A percentile compares a stretch with the other conserved stretches of the same genome.
phyloP scores from a whole-genome alignment of 2,329 filamentous ascomycete genomes.

The Pseudogymnoascus sp. region DNA sequence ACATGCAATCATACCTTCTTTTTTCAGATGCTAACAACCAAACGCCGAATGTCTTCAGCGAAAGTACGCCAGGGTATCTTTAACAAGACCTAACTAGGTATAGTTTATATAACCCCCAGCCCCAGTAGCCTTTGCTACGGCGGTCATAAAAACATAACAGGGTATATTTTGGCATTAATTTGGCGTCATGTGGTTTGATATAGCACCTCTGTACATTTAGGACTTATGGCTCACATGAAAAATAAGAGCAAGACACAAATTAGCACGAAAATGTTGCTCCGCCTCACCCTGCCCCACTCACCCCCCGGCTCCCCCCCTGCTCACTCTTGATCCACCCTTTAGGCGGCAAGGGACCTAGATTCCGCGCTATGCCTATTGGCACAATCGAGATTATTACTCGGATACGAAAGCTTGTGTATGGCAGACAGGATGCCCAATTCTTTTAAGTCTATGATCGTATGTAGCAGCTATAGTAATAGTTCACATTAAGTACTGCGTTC shows the following conservation, averaged over 20 bases:
- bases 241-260: no score
- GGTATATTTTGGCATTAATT: no score
- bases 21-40: not conserved
- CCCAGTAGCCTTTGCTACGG: not conserved
- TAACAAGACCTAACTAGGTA: not conserved
- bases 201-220: no score
- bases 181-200: no score
- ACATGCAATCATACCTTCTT: not conserved
- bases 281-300: not conserved
- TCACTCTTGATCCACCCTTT: not conserved
- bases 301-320: not conserved
- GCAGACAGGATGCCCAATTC: not conserved
- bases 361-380: not conserved
- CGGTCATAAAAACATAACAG: no score
- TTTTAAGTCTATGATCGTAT: not conserved
- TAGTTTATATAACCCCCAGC: not conserved
- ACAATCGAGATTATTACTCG: not conserved
- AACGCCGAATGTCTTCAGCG: not conserved
- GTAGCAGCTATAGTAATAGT: no score
- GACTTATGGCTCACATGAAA: no score
- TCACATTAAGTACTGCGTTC: no score
- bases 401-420: not conserved
- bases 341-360: not conserved
- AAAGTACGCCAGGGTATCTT: not conserved
- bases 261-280: no score